A percentile compares a stretch with the other conserved stretches of the same genome.
Evolutionary conservation across 805 yeast genomes (phyloP).

Genomic region (Pichia membranifaciens): DNA sequence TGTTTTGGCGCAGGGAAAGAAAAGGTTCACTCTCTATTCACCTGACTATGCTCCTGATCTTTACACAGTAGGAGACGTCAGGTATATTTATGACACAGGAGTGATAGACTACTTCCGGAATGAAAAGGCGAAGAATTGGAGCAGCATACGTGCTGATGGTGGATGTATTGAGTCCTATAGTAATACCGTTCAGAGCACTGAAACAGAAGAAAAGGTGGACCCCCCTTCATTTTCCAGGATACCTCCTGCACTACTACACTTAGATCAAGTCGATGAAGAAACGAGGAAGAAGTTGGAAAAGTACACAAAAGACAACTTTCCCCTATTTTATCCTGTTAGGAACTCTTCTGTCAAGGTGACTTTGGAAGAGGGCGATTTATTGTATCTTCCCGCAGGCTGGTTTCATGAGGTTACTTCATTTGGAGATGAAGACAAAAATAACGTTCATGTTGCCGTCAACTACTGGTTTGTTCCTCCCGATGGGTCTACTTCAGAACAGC

Average conservation of each 20-base stretch:
- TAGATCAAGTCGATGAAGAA: slow-evolving; percentile 43
- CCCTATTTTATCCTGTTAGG: slow-evolving; percentile 19
- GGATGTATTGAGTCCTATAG: slow-evolving; percentile 35
- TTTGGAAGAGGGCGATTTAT: slow-evolving; percentile 57
- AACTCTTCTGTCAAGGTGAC: slow-evolving; percentile 41
- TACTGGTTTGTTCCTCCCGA: slow-evolving; percentile 74
- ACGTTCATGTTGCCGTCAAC: slow-evolving; percentile 57
- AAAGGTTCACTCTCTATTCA: slow-evolving; percentile 60
- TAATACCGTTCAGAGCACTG: no score
- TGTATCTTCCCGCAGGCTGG: slow-evolving; percentile 75
- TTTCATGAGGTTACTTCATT: slow-evolving; percentile 74
- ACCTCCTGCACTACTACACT: slow-evolving; percentile 58
- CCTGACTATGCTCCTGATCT: slow-evolving; percentile 57
- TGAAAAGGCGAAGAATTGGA: slow-evolving; percentile 58
- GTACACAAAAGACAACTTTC: slow-evolving; percentile 1
- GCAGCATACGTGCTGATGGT: slow-evolving; percentile 55
- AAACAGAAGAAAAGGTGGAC: slow-evolving; percentile 29
- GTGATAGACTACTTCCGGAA: slow-evolving; percentile 56
- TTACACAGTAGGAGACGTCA: slow-evolving; percentile 60
- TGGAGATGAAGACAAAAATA: slow-evolving; percentile 37
- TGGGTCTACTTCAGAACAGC: slow-evolving; percentile 25
- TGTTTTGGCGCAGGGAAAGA: slow-evolving; percentile 52
- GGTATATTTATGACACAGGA: slow-evolving; percentile 50
- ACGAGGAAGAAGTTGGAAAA: slow-evolving; percentile 16
- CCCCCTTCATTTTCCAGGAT: slow-evolving; percentile 67